Evolutionary conservation across 2,329 filamentous ascomycete species (phyloP).

Genomic region (Dactylonectria estremocensis): DNA sequence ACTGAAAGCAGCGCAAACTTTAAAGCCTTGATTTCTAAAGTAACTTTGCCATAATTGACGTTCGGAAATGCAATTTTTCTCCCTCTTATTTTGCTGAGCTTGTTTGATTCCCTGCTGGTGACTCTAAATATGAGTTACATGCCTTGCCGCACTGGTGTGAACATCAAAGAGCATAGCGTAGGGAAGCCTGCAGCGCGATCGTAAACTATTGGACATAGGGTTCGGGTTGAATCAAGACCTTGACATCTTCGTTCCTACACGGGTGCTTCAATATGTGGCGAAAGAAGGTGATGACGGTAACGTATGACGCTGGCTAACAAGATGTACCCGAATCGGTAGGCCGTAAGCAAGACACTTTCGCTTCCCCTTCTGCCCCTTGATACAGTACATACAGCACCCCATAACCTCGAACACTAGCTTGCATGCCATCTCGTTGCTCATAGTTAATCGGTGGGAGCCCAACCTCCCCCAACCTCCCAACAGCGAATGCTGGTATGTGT

Average conservation of each 20-base stretch:
- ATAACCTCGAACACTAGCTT: neutral
- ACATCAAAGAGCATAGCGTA: slow-evolving; percentile 3
- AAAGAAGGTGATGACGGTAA: neutral
- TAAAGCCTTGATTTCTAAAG: too few relatives aligned
- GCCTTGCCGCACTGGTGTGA: neutral
- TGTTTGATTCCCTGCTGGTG: too few relatives aligned
- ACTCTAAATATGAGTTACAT: too few relatives aligned
- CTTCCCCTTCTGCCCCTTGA: neutral
- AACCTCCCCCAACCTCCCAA: neutral
- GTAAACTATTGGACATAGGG: neutral
- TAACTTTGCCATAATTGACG: too few relatives aligned
- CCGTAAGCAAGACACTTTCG: neutral
- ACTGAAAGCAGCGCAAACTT: too few relatives aligned
- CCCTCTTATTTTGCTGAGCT: too few relatives aligned
- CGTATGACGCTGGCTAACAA: neutral
- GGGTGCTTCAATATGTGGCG: slow-evolving; percentile 2
- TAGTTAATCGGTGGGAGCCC: slow-evolving; percentile 4
- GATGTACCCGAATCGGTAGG: too few relatives aligned
- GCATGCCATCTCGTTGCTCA: slow-evolving; percentile 4
- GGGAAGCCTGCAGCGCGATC: slow-evolving; percentile 3
- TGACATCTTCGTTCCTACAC: neutral
- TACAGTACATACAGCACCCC: too few relatives aligned
- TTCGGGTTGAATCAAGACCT: slow-evolving; percentile 2
- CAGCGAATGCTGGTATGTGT: slow-evolving; percentile 1
- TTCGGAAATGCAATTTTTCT: too few relatives aligned